A percentile compares a stretch with the other conserved stretches of the same genome.
Evolutionary conservation across 345 rosid genomes (phyloP).

Genomic region (Brassica nigra): DNA sequence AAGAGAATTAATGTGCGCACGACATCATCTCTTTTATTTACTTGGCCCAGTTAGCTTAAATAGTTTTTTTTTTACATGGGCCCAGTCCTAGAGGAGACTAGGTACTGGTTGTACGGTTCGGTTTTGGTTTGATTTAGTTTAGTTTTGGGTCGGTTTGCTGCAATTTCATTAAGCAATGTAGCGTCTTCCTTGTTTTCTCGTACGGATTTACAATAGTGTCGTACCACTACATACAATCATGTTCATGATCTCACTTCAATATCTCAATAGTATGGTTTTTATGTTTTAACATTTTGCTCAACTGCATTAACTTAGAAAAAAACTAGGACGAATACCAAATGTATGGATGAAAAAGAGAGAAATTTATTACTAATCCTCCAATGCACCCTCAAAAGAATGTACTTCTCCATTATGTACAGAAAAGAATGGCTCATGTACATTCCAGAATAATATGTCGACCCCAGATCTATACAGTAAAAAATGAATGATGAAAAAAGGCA

Average conservation of each 20-base stretch:
- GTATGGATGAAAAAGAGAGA: not conserved
- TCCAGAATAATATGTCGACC: not conserved
- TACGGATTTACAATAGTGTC: not conserved
- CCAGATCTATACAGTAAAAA: slow-evolving; percentile 20
- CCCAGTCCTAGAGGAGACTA: not conserved
- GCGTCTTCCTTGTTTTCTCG: not conserved
- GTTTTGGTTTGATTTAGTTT: not conserved
- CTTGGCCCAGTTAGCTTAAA: slow-evolving; percentile 1
- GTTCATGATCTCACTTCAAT: not conserved
- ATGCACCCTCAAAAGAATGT: slow-evolving; percentile 13
- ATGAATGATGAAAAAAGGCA: slow-evolving; percentile 11
- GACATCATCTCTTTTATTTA: not conserved
- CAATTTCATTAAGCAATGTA: not conserved
- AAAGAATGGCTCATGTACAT: slow-evolving; percentile 20
- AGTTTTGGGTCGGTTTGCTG: not conserved
- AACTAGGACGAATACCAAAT: not conserved
- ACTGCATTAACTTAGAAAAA: not conserved
- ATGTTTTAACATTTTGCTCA: not conserved
- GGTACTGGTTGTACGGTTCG: not conserved
- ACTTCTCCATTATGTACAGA: slow-evolving; percentile 18
- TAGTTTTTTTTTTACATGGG: not conserved
- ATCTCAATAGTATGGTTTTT: not conserved
- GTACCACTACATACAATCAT: not conserved
- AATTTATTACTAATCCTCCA: slow-evolving; percentile 7
- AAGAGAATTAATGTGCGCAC: slow-evolving; percentile 4